Base-by-base conservation (phyloP, 768 basidiomycete species). In the Naganishia antarctica region DNA sequence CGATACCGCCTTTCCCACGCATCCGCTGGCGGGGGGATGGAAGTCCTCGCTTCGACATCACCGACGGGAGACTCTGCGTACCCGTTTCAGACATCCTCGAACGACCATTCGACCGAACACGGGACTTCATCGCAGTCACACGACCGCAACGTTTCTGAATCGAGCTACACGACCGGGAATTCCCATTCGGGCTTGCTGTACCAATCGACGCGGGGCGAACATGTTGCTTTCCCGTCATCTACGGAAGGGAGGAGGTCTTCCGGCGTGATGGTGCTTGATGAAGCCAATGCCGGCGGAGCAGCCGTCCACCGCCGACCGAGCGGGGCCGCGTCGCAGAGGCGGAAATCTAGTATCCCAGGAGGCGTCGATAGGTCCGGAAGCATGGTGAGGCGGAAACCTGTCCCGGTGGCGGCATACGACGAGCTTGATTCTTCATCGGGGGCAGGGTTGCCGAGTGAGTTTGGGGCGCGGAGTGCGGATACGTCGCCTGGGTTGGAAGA, bases 301-400 rank as follows among this genome's bases (percentile, higher is more conserved):
- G 15, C 15, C 8, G 34, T 37, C 34, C 34, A 37, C 15, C 34
- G 34, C 15, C 34, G 34, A 37, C 34, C 34, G 15, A 37, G 34
- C 34, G 34, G 34, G 34, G 34, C 34, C 7, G 34, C 34, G 34
- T 37, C 34, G 7, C 34, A 37, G 34, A 7, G 34, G 34, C 8
- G 43, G n/a, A 44, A 21, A 18, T 21, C 43, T 7, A 44, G 43
- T 44, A 44, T 18, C 43, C 11, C 23, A 9, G 53, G 31, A 1
- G 53, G 34, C 6, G 21, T 40, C 5, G 53, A 57, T 32, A 13
- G 53, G 53, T 57, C 53, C 21, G 25, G 32, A 25, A 57, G 53
- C 18, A 34, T 57, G n/a, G n/a, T n/a, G 31, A 18, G 53, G 37
- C 4, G 53, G 34, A 57, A 57, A n/a, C 53, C 53, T 7, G 53